Evolutionary conservation across 306 rosid genomes (phyloP).

Genomic region (Dalbergia cochinchinensis): DNA sequence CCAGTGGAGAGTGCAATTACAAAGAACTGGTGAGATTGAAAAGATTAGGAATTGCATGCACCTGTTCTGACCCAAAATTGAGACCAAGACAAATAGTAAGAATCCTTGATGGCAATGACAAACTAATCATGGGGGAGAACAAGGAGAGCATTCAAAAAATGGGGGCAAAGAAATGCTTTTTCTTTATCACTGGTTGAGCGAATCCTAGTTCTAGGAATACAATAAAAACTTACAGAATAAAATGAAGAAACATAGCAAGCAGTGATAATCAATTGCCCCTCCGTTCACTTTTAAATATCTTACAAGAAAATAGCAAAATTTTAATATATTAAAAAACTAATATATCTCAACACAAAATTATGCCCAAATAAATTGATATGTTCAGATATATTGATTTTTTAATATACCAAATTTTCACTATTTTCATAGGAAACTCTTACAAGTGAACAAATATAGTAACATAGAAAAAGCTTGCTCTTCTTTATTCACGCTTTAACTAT

Average conservation of each 20-base stretch:
- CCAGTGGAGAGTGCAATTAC: constrained; percentile 66
- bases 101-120: constrained; percentile 77
- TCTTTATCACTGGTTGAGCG: constrained; percentile 69
- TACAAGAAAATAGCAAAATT: too few relatives aligned
- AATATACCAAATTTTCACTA: too few relatives aligned
- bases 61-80: constrained; percentile 62
- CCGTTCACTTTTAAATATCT: too few relatives aligned
- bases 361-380: too few relatives aligned
- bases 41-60: constrained; percentile 71
- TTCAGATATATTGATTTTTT: too few relatives aligned
- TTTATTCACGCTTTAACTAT: constrained; percentile 19
- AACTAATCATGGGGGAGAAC: constrained; percentile 46
- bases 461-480: constrained; percentile 18
- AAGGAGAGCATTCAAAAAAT: constrained; percentile 69
- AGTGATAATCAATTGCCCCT: too few relatives aligned
- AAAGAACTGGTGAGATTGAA: constrained; percentile 67
- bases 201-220: constrained; percentile 89
- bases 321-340: too few relatives aligned
- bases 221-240: constrained; percentile 49
- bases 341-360: too few relatives aligned
- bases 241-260: neutral
- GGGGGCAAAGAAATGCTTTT: constrained; percentile 68
- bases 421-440: too few relatives aligned
- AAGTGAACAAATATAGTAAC: neutral
- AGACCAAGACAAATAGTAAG: constrained; percentile 80